A percentile compares a stretch with the other conserved stretches of the same genome.
Conservation (phyloP, 1,284 basidiomycete species). For the Phenoliferia sp. region DNA sequence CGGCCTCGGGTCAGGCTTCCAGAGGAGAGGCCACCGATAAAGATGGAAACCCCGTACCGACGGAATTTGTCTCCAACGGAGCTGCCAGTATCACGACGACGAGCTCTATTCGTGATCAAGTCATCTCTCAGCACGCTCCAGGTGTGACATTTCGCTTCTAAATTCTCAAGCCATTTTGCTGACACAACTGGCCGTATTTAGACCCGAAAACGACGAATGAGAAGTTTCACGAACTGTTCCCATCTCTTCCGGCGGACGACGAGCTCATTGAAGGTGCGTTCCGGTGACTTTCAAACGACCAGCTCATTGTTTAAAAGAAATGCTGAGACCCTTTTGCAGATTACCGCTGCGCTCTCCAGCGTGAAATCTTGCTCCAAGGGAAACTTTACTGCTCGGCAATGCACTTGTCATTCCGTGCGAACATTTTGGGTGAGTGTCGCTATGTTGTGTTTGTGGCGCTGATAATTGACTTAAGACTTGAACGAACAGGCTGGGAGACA, state of each 20-base stretch:
- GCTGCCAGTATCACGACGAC: neutral
- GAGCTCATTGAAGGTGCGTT: conserved; percentile 28
- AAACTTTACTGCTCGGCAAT: conserved; percentile 91
- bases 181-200: too few relatives aligned
- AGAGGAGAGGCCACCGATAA: neutral
- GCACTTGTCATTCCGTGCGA: conserved; percentile 95
- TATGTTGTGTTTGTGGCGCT: neutral
- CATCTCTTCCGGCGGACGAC: conserved; percentile 18
- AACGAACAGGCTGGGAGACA: conserved; percentile 21
- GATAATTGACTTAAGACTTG: neutral
- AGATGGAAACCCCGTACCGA: neutral
- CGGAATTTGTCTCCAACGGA: neutral
- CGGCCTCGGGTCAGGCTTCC: neutral
- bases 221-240: conserved; percentile 26
- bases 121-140: conserved; percentile 10
- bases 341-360: conserved; percentile 91
- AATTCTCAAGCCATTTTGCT: too few relatives aligned
- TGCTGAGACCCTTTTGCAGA: conserved; percentile 2
- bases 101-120: conserved; percentile 22
- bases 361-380: conserved; percentile 94
- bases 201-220: conserved; percentile 20
- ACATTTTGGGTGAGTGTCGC: conserved; percentile 93
- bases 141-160: too few relatives aligned
- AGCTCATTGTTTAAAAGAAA: neutral
- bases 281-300: neutral